phyloP scores from a whole-genome alignment of 1,284 basidiomycete species.

The Neolentinus lepideus region DNA sequence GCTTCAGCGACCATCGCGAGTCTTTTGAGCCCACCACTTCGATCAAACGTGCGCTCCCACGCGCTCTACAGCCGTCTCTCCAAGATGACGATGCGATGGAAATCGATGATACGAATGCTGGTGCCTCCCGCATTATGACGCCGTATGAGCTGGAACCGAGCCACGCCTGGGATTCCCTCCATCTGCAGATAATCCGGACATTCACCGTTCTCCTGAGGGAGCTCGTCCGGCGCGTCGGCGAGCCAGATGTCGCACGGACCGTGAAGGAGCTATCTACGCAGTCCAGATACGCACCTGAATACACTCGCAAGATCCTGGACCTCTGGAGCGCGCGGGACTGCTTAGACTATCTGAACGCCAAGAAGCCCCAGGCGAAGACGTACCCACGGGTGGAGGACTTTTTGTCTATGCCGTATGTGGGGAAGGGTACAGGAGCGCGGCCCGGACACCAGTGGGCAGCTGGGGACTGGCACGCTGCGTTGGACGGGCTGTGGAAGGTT shows the following conservation, averaged over 20 bases:
- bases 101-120: constrained; percentile 29
- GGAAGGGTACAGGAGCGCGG: constrained; percentile 33
- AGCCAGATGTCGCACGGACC: constrained; percentile 27
- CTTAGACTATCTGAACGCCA: constrained; percentile 45
- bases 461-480: constrained; percentile 51
- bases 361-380: constrained; percentile 23
- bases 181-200: constrained; percentile 61
- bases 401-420: constrained; percentile 38
- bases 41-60: constrained; percentile 6
- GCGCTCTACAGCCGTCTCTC: constrained; percentile 10
- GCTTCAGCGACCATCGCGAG: constrained; percentile 15
- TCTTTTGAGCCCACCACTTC: constrained; percentile 1
- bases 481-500: constrained; percentile 38
- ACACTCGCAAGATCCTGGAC: constrained; percentile 30
- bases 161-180: constrained; percentile 59
- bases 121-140: neutral
- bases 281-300: constrained; percentile 53
- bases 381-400: constrained; percentile 44
- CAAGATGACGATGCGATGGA: constrained; percentile 49
- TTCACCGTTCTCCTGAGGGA: constrained; percentile 54
- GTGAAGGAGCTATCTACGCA: constrained; percentile 18
- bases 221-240: constrained; percentile 48
- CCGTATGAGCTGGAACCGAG: constrained; percentile 25
- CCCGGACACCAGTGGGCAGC: constrained; percentile 65
- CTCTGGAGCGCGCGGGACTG: constrained; percentile 50